phyloP scores from a whole-genome alignment of 345 rosid genomes.

The Crucihimalaya himalaica region DNA sequence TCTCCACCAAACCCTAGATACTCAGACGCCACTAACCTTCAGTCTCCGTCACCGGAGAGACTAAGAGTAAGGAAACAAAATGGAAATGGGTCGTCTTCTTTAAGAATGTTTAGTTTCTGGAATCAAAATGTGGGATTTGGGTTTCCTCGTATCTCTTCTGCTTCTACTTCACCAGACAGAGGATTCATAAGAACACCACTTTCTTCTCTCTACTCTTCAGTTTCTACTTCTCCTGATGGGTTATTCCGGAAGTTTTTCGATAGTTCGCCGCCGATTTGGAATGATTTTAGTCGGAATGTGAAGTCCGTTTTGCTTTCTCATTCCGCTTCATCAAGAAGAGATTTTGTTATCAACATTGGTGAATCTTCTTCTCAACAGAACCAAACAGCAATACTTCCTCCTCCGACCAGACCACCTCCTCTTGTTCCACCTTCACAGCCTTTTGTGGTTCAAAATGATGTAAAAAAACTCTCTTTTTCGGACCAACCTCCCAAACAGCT shows the following conservation, averaged over 20 bases:
- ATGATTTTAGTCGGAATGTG: constrained; percentile 38
- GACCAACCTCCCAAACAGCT: constrained; percentile 52
- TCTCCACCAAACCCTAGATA: constrained; percentile 56
- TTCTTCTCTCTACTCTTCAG: constrained; percentile 43
- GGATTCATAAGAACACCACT: constrained; percentile 24
- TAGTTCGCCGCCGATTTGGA: constrained; percentile 35
- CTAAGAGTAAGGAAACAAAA: constrained; percentile 26
- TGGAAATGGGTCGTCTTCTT: constrained; percentile 40
- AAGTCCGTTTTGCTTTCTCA: constrained; percentile 43
- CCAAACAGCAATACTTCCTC: constrained; percentile 33
- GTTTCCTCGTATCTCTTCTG: constrained; percentile 42
- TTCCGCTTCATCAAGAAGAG: constrained; percentile 40
- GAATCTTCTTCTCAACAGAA: constrained; percentile 40
- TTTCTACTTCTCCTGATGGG: constrained; percentile 41
- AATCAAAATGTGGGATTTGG: constrained; percentile 34
- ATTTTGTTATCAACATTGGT: constrained; percentile 38
- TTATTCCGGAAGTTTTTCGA: constrained; percentile 28
- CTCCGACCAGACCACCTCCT: constrained; percentile 42
- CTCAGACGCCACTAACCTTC: constrained; percentile 38
- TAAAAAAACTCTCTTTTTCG: constrained; percentile 1
- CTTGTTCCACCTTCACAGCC: constrained; percentile 46
- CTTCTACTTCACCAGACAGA: constrained; percentile 61
- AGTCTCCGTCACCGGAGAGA: constrained; percentile 46
- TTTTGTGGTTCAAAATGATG: constrained; percentile 50
- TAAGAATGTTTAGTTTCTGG: constrained; percentile 39